These are phyloP conservation scores for Solanum pimpinellifolium DNA, from an alignment of 257 asterid species.

Conservation along the genomic window DNA sequence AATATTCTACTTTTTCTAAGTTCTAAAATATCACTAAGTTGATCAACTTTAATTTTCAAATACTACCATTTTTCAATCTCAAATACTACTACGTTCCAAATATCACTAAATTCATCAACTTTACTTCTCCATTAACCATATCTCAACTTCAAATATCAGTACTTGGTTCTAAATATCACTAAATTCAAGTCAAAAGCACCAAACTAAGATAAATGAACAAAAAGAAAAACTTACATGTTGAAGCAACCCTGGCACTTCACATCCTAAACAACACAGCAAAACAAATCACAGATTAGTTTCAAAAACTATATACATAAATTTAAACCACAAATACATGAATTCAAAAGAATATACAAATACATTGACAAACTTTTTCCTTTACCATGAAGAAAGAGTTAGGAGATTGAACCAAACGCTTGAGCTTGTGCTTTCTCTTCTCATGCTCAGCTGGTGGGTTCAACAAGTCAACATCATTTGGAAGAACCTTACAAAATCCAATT, in stretches of 20 bases:
- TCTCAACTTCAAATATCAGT: neutral
- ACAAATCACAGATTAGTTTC: neutral
- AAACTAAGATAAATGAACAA: neutral
- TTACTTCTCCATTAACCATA: neutral
- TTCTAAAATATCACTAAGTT: neutral
- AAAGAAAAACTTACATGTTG: slow-evolving; percentile 13
- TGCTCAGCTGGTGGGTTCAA: slow-evolving; percentile 10
- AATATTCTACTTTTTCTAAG: too few species aligned
- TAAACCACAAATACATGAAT: neutral
- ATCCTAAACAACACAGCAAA: slow-evolving; percentile 1
- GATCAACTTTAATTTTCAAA: neutral
- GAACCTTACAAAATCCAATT: slow-evolving; percentile 2
- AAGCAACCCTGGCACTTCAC: slow-evolving; percentile 30
- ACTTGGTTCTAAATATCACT: neutral
- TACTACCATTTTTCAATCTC: neutral
- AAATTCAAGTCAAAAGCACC: neutral
- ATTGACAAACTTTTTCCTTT: neutral
- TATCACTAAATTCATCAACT: neutral
- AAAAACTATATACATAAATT: neutral
- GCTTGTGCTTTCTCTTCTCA: slow-evolving; percentile 21
- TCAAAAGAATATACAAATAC: neutral
- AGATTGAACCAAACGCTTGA: slow-evolving; percentile 17
- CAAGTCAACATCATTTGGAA: slow-evolving; percentile 21
- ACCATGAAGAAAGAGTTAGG: slow-evolving; percentile 25
- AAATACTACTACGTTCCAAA: neutral